These are phyloP conservation scores for Metschnikowia koreensis DNA, from an alignment of 805 yeast species.

Conservation along the genomic window DNA sequence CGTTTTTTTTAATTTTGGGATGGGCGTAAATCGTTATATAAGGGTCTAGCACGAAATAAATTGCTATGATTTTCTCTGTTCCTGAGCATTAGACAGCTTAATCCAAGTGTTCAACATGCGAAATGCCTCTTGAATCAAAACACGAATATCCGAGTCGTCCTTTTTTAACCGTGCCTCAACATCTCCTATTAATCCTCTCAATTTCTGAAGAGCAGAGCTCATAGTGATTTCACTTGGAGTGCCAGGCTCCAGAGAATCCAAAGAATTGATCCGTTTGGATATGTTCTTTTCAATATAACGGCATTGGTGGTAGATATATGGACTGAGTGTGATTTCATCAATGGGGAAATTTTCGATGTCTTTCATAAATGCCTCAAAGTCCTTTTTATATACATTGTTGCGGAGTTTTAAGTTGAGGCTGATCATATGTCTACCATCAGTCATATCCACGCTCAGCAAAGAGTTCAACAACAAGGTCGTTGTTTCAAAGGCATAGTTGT, in stretches of 20 bases:
- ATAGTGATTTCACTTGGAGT: constrained; percentile 1
- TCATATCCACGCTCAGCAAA: constrained; percentile 24
- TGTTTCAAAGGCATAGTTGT: constrained; percentile 25
- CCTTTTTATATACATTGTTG: constrained; percentile 18
- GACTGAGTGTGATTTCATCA: constrained; percentile 29
- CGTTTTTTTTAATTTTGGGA: neutral
- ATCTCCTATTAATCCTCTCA: constrained; percentile 38
- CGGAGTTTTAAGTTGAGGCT: constrained; percentile 28
- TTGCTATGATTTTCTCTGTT: constrained; percentile 5
- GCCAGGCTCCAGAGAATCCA: neutral
- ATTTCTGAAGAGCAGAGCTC: constrained; percentile 14
- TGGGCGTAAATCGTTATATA: neutral
- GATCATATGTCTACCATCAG: constrained; percentile 27
- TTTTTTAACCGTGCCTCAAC: constrained; percentile 29
- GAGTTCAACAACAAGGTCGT: constrained; percentile 24
- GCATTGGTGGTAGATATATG: constrained; percentile 35
- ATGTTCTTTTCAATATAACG: constrained; percentile 28
- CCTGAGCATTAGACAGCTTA: constrained; percentile 6
- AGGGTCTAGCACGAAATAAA: neutral
- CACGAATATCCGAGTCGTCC: constrained; percentile 29
- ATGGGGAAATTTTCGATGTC: constrained; percentile 32
- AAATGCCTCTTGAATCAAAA: constrained; percentile 22
- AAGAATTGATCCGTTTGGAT: neutral
- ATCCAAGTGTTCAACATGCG: constrained; percentile 29
- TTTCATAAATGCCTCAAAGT: constrained; percentile 20